Conservation (phyloP, 495 filamentous ascomycete genomes). For the Penicillium desertorum region DNA sequence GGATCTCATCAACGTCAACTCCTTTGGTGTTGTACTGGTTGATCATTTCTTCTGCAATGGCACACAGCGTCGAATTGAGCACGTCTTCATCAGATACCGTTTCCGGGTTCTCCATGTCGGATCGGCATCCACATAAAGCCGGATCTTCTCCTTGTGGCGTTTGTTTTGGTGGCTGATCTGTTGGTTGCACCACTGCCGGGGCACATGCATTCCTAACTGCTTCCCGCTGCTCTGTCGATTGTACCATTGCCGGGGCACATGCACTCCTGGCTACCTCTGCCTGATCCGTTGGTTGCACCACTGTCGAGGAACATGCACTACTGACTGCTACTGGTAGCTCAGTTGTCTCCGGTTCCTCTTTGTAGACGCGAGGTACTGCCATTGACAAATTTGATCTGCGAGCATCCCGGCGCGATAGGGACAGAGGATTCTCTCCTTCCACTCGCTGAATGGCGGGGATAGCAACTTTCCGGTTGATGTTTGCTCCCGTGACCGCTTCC, state of each 20-base stretch:
- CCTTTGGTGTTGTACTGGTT: constrained; percentile 42
- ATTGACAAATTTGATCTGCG: not conserved
- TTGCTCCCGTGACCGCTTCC: constrained; percentile 20
- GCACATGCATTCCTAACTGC: not conserved
- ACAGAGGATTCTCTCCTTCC: not conserved
- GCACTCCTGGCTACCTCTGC: not conserved
- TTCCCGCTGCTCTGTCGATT: not conserved
- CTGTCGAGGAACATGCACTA: not conserved
- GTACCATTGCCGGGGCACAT: not conserved
- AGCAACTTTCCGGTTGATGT: constrained; percentile 35
- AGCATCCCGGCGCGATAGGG: not conserved
- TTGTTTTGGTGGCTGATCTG: not conserved
- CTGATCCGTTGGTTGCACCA: not conserved
- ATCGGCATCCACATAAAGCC: constrained; percentile 33
- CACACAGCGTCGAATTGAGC: constrained; percentile 44
- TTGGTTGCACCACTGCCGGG: not conserved
- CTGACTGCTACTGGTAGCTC: not conserved
- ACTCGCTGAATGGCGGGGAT: constrained; percentile 36
- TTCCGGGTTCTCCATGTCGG: constrained; percentile 16
- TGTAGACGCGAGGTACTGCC: not conserved
- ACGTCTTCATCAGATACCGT: constrained; percentile 28
- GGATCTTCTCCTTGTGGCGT: constrained; percentile 6
- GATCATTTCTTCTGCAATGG: constrained; percentile 43
- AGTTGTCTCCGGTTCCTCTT: constrained; percentile 4
- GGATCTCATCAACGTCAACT: constrained; percentile 39